These are phyloP conservation scores for Paralagenidium karlingii DNA, from an alignment of 352 stramenopile species.

Conservation along the genomic window DNA sequence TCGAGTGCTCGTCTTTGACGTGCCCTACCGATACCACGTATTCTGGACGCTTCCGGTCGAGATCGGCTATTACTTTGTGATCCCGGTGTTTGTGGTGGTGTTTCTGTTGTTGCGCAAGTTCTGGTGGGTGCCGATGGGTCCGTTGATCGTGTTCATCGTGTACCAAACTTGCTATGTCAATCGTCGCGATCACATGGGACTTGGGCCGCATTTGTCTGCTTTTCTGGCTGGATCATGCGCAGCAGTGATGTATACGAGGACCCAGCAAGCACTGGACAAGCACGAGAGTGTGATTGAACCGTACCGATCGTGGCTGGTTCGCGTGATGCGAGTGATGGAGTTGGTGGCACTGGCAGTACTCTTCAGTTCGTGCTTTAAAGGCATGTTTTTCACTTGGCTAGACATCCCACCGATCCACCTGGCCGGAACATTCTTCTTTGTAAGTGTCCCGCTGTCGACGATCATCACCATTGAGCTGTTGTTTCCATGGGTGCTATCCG, in stretches of 20 bases:
- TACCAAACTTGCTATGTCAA: constrained; percentile 8
- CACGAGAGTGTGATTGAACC: constrained; percentile 5
- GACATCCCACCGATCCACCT: constrained; percentile 11
- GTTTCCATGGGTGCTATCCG: constrained; percentile 13
- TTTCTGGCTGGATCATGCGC: constrained; percentile 23
- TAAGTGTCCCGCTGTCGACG: constrained; percentile 11
- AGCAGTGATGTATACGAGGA: constrained; percentile 13
- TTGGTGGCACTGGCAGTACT: constrained; percentile 8
- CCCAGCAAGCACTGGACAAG: constrained; percentile 9
- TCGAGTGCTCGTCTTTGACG: constrained; percentile 23
- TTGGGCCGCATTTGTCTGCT: constrained; percentile 15
- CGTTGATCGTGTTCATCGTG: constrained; percentile 10
- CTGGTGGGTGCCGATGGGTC: constrained; percentile 11
- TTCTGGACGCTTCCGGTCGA: constrained; percentile 39
- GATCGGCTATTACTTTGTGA: constrained; percentile 26
- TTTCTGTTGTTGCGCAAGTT: constrained; percentile 6
- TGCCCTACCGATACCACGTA: constrained; percentile 19
- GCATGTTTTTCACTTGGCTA: constrained; percentile 20
- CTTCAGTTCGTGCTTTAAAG: constrained; percentile 13
- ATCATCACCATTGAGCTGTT: constrained; percentile 24
- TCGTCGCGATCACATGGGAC: constrained; percentile 10
- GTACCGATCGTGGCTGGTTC: constrained; percentile 7
- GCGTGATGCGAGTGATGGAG: constrained; percentile 11
- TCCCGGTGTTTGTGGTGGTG: constrained; percentile 16
- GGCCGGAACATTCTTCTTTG: constrained; percentile 12